Evolutionary conservation across 169 alveolate species (phyloP).

Genomic region (Plasmodium gonderi): DNA sequence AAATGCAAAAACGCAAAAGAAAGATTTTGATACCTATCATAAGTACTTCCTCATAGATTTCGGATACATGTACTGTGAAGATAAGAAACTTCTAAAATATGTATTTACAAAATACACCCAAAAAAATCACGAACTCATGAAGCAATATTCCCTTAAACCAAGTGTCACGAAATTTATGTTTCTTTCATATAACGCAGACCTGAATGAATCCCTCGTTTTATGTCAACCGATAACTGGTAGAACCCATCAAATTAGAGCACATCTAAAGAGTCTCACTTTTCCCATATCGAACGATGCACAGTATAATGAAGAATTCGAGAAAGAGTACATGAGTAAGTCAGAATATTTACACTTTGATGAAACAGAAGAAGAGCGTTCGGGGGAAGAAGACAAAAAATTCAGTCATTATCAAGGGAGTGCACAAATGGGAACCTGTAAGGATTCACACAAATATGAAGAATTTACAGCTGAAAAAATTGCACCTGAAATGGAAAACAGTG

Average conservation of each 20-base stretch:
- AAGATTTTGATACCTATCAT: neutral
- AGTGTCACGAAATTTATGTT: conserved; percentile 82
- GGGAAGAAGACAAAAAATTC: conserved; percentile 37
- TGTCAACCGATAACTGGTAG: conserved; percentile 97
- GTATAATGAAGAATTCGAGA: conserved; percentile 74
- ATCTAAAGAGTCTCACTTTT: conserved; percentile 91
- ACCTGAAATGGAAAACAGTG: neutral
- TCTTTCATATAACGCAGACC: conserved; percentile 87
- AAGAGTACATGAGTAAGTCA: conserved; percentile 75
- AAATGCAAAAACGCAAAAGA: neutral
- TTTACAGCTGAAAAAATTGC: neutral
- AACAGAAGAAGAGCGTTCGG: conserved; percentile 25
- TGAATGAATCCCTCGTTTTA: conserved; percentile 90
- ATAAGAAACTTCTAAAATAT: conserved; percentile 55
- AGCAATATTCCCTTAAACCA: conserved; percentile 70
- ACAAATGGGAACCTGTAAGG: conserved; percentile 27
- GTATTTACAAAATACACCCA: conserved; percentile 61
- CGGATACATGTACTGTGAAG: conserved; percentile 74
- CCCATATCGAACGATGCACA: conserved; percentile 90
- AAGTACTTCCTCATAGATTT: conserved; percentile 66
- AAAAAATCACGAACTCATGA: neutral
- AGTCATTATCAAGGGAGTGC: conserved; percentile 4
- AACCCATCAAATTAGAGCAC: conserved; percentile 98
- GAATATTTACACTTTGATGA: conserved; percentile 73
- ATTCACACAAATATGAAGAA: conserved; percentile 3